These are phyloP conservation scores for Diaporthe aspalathi DNA, from an alignment of 2,329 filamentous ascomycete genomes.

Conservation along the genomic window DNA sequence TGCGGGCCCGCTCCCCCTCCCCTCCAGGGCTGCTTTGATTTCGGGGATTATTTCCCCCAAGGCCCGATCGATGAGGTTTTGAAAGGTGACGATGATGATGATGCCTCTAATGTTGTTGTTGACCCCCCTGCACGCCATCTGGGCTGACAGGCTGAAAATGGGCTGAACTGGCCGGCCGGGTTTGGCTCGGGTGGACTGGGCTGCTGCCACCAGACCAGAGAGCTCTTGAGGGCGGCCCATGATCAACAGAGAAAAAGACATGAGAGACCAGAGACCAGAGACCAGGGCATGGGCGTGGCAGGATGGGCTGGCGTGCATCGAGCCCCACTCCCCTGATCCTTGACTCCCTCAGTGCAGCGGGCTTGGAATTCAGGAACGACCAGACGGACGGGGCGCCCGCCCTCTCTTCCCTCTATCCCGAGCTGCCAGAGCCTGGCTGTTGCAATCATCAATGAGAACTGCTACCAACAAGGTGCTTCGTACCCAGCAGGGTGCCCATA, in stretches of 20 bases:
- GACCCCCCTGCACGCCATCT: neutral
- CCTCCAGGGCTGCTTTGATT: neutral
- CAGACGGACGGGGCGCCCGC: slow-evolving; percentile 25
- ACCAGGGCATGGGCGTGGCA: neutral
- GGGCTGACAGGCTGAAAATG: neutral
- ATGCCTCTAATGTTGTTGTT: no score
- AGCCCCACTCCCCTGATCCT: slow-evolving; percentile 33
- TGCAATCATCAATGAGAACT: neutral
- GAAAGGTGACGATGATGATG: neutral
- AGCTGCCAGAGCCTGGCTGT: no score
- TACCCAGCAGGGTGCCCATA: slow-evolving; percentile 7
- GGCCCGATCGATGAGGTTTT: slow-evolving; percentile 26
- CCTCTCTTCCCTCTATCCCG: neutral
- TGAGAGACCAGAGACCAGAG: neutral
- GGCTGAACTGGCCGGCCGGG: neutral
- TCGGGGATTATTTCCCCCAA: slow-evolving; percentile 18
- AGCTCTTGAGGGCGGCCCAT: neutral
- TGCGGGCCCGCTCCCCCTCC: slow-evolving; percentile 24
- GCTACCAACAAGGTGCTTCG: no score
- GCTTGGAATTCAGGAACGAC: slow-evolving; percentile 33
- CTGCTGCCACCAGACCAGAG: slow-evolving; percentile 18
- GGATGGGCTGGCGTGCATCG: slow-evolving; percentile 7
- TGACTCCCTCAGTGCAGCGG: slow-evolving; percentile 31
- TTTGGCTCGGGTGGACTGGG: neutral
- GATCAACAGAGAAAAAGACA: no score